These are phyloP conservation scores for Arctium minus DNA, from an alignment of 129 eudicot species.

Conservation along the genomic window DNA sequence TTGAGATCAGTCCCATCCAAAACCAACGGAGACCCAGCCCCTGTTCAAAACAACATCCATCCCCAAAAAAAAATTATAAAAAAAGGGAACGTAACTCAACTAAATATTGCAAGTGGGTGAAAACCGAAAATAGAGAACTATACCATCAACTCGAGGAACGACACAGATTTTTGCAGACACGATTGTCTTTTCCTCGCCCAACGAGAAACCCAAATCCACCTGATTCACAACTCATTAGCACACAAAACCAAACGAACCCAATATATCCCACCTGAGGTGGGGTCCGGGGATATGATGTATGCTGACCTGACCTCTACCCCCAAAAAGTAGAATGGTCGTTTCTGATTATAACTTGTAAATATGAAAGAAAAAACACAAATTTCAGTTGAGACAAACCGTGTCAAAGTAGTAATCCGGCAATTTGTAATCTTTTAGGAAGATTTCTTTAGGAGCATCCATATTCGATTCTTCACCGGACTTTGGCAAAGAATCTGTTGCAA, in stretches of 20 bases:
- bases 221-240: constrained; percentile 22
- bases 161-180: constrained; percentile 68
- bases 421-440: constrained; percentile 89
- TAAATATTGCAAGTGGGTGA: not conserved
- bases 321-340: not conserved
- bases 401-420: constrained; percentile 91
- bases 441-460: constrained; percentile 88
- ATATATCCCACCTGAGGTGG: not conserved
- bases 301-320: too few species aligned
- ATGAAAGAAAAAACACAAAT: not conserved
- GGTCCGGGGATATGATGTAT: not conserved
- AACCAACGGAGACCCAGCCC: constrained; percentile 58
- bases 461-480: constrained; percentile 55
- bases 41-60: constrained; percentile 27
- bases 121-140: not conserved
- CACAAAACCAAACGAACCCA: not conserved
- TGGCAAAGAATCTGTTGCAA: constrained; percentile 56
- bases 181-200: constrained; percentile 84
- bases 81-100: not conserved
- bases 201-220: constrained; percentile 74
- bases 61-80: not conserved
- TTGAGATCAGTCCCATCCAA: constrained; percentile 86
- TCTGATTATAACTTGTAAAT: not conserved
- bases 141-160: constrained; percentile 76
- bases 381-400: constrained; percentile 38